These are phyloP conservation scores for Termitomyces sp. DNA, from an alignment of 768 basidiomycete genomes.

Conservation along the genomic window DNA sequence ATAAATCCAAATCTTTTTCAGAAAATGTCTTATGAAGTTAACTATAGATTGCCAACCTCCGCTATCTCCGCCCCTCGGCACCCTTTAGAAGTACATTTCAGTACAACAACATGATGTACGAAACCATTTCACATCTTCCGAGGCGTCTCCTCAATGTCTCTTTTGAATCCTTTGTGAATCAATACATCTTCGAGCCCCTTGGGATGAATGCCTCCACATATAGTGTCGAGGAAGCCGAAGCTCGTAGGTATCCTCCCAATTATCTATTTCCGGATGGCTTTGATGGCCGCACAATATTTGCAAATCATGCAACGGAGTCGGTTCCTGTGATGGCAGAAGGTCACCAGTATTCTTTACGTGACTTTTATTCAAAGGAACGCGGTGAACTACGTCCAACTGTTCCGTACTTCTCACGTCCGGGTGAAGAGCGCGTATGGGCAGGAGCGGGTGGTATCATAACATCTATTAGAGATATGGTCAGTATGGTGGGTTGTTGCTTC, in stretches of 20 bases:
- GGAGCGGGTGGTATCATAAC: constrained; percentile 35
- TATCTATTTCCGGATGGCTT: background rate
- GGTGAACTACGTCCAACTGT: constrained; percentile 28
- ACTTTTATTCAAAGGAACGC: constrained; percentile 21
- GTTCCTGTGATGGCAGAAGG: constrained; percentile 27
- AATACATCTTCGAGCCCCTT: constrained; percentile 32
- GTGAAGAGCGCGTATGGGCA: constrained; percentile 33
- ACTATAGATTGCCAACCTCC: constrained; percentile 28
- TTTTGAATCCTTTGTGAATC: constrained; percentile 31
- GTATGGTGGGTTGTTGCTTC: background rate
- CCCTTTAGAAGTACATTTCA: constrained; percentile 35
- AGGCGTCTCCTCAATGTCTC: constrained; percentile 31
- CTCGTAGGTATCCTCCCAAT: constrained; percentile 13
- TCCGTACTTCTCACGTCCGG: constrained; percentile 33
- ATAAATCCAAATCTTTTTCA: background rate
- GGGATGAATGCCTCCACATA: constrained; percentile 36
- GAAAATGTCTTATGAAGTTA: background rate
- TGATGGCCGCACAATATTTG: background rate
- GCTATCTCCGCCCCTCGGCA: constrained; percentile 33
- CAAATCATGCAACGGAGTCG: background rate
- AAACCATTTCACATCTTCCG: constrained; percentile 33
- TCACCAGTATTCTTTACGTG: constrained; percentile 27
- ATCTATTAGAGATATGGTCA: constrained; percentile 35
- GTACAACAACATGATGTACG: constrained; percentile 43
- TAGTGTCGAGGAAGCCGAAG: constrained; percentile 30